Conservation (phyloP, 495 filamentous ascomycete species). For the Filosporella fistucella region DNA sequence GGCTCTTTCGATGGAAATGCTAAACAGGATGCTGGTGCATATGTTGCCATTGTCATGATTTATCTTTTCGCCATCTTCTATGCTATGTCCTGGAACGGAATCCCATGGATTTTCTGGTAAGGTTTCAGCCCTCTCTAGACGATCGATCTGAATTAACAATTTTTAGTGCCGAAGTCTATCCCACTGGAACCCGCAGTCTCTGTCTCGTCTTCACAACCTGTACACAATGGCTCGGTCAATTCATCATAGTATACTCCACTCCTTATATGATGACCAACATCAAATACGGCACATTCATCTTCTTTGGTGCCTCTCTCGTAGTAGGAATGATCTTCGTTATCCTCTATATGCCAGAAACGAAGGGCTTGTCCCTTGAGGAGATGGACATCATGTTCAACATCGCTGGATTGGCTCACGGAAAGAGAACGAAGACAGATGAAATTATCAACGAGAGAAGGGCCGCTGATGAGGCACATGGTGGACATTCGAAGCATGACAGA, state of each 20-base stretch:
- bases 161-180: conserved; percentile 66
- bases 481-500: too few relatives aligned
- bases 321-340: conserved; percentile 37
- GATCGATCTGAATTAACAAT: not conserved
- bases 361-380: conserved; percentile 55
- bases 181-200: conserved; percentile 62
- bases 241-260: conserved; percentile 28
- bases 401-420: not conserved
- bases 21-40: conserved; percentile 24
- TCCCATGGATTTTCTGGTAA: conserved; percentile 49
- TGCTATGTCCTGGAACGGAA: conserved; percentile 49
- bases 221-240: conserved; percentile 48
- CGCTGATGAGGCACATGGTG: not conserved
- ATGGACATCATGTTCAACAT: conserved; percentile 57
- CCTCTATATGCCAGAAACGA: conserved; percentile 54
- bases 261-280: conserved; percentile 42
- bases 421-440: not conserved
- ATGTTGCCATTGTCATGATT: conserved; percentile 41
- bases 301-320: conserved; percentile 44
- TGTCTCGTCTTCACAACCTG: conserved; percentile 67
- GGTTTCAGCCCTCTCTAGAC: not conserved
- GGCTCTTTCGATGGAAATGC: conserved; percentile 25
- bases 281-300: conserved; percentile 39
- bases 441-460: not conserved
- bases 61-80: conserved; percentile 39